A percentile compares a stretch with the other conserved stretches of the same genome.
Evolutionary conservation across 2,329 filamentous ascomycete genomes (phyloP).

Genomic region (Fusarium sp.): DNA sequence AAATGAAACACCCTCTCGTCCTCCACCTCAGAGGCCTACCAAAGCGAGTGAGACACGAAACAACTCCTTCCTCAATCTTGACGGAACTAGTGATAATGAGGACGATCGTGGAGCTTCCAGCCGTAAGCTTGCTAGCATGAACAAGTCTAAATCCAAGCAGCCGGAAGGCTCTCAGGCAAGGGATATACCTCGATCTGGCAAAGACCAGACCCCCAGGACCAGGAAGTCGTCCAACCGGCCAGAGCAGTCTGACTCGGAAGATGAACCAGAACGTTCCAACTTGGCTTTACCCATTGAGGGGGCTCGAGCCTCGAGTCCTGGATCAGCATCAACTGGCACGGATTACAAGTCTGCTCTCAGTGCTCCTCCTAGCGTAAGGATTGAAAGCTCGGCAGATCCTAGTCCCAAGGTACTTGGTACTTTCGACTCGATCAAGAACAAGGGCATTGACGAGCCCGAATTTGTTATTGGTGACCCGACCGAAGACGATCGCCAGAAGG

Average conservation of each 20-base stretch:
- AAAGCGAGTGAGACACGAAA: constrained; percentile 54
- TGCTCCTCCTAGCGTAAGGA: constrained; percentile 60
- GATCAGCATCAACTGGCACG: constrained; percentile 56
- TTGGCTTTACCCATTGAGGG: constrained; percentile 62
- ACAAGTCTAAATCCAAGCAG: constrained; percentile 26
- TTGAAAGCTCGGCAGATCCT: constrained; percentile 59
- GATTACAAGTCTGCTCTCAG: constrained; percentile 61
- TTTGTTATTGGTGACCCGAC: constrained; percentile 72
- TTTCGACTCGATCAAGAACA: constrained; percentile 54
- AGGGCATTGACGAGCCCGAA: constrained; percentile 70
- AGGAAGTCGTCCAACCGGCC: constrained; percentile 46
- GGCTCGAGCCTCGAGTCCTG: constrained; percentile 53
- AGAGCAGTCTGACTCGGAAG: constrained; percentile 53
- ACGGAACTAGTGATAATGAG: constrained; percentile 64
- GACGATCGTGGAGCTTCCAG: constrained; percentile 48
- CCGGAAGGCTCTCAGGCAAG: constrained; percentile 13
- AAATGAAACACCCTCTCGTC: constrained; percentile 55
- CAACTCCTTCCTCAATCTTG: constrained; percentile 67
- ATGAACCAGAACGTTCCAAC: constrained; percentile 53
- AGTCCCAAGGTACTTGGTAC: constrained; percentile 55
- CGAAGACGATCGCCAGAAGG: constrained; percentile 81
- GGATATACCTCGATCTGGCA: constrained; percentile 29
- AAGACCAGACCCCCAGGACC: constrained; percentile 51
- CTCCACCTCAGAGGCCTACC: constrained; percentile 52
- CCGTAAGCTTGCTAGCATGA: constrained; percentile 32